A percentile compares a stretch with the other conserved stretches of the same genome.
Evolutionary conservation across 495 filamentous ascomycete species (phyloP).

Genomic region (Penicillium antarcticum): DNA sequence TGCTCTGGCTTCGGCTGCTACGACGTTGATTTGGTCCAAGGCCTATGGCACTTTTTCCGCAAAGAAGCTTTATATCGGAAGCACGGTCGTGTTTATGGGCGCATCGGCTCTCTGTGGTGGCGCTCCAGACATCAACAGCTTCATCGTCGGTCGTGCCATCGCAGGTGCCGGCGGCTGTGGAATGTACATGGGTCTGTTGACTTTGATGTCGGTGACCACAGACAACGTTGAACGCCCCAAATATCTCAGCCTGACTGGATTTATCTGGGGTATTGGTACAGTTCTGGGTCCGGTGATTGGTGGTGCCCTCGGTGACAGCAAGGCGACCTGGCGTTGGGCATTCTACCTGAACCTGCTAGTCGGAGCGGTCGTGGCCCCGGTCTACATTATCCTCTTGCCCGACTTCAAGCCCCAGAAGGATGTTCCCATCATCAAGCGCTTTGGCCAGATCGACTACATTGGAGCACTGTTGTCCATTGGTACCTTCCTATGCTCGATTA

Average conservation of each 20-base stretch:
- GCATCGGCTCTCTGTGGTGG: slow-evolving; percentile 55
- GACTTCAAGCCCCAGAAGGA: slow-evolving; percentile 40
- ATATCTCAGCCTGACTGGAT: slow-evolving; percentile 30
- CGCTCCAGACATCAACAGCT: slow-evolving; percentile 46
- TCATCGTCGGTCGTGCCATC: slow-evolving; percentile 54
- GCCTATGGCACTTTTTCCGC: slow-evolving; percentile 50
- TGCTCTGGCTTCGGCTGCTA: slow-evolving; percentile 40
- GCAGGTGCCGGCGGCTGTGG: slow-evolving; percentile 34
- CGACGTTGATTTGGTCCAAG: slow-evolving; percentile 43
- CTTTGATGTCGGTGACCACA: slow-evolving; percentile 27
- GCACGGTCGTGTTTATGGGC: slow-evolving; percentile 46
- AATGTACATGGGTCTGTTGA: slow-evolving; percentile 36
- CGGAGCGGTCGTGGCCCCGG: slow-evolving; percentile 48
- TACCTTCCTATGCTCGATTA: slow-evolving; percentile 37
- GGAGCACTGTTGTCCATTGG: slow-evolving; percentile 36
- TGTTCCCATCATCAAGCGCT: slow-evolving; percentile 28
- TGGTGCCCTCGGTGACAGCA: slow-evolving; percentile 55
- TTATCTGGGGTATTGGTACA: slow-evolving; percentile 50
- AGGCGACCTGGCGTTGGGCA: slow-evolving; percentile 57
- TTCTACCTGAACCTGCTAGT: slow-evolving; percentile 72
- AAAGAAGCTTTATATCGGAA: slow-evolving; percentile 52
- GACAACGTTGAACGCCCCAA: slow-evolving; percentile 29
- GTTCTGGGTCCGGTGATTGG: slow-evolving; percentile 60
- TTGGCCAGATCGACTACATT: slow-evolving; percentile 34
- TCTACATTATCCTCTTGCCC: slow-evolving; percentile 56